Evolutionary conservation across 1,284 basidiomycete species (phyloP), one percentile per base, ranked within the genome.

Genomic region (Ganoderma sinense): DNA sequence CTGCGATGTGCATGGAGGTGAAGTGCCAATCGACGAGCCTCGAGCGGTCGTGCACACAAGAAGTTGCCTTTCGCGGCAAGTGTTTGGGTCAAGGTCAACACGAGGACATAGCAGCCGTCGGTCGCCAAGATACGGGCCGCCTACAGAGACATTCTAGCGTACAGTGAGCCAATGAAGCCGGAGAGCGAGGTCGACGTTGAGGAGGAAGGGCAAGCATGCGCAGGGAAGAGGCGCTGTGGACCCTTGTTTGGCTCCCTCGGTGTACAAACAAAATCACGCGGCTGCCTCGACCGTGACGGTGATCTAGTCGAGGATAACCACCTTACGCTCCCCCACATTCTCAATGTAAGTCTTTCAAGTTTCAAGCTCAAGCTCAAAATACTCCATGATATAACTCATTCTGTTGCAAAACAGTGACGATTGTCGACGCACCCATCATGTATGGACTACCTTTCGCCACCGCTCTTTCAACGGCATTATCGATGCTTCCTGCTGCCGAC

Each of bases 21-120:
- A 60, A 60, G 58, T 60, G 58, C 31, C 58, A 60, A 60, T 60
- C 20, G 36, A 60, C 20, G 33, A 60, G 31, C 16, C 58, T 7
- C 36, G 20, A 4, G 36, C 13, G 33, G 10, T n/a, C n/a, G 36
- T n/a, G 36, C 36, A 39, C 58, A 60, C 58, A 60, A 39, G 36
- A 36, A 39, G 13, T 40, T 60, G 36, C 58, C 58, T 40, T 60
- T 60, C 36, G 16, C 2, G 36, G 36, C 58, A 60, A 60, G 36
- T 40, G 33, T 40, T 40, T n/a, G n/a, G 4, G 58, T 23, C n/a
- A 4, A 40, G 18, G n/a, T 40, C 36, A n/a, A 60, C 29, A 60
- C 36, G 36, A 60, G 36, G 5, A 60, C 39, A 60, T 36, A 40
- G 8, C 29, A 36, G 18, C 31, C 55, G 7, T 33, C 36, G 5